Evolutionary conservation across 2,329 filamentous ascomycete genomes (phyloP), one percentile per base, ranked within the genome.

Genomic region (Botrytis pseudocinerea): DNA sequence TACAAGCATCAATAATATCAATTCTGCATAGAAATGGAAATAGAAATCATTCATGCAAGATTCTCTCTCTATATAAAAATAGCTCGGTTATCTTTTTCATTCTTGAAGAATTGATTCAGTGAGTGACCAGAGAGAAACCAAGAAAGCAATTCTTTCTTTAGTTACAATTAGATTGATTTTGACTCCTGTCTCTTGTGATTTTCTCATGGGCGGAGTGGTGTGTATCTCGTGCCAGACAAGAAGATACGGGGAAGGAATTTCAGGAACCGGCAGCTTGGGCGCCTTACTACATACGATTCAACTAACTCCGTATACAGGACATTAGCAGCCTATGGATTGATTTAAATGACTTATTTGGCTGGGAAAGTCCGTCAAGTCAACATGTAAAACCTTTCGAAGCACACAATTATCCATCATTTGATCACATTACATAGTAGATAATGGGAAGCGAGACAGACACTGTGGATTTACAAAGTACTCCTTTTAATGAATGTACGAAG

Each of bases 211-310:
- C 51, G 51, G 16, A 54, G 51, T 28, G 7, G n/a, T 57, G 16
- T 44, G 32, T 25, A 61, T 64, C n/a, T 64, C 40, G n/a, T 46
- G 61, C 40, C 61, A 64, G 40, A 46, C 28, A 32, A 54, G 32
- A 54, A n/a, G 44, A 48, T 40, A 71, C n/a, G 61, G 32, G 42
- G 48, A 44, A 25, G 44, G 48, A 20, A 59, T 71, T 71, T 48
- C 61, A 44, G 59, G 51, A 42, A 57, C 70, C 70, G 70, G 60
- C 60, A 66, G 60, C 48, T 63, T 62, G 57, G 68, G 64, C 64
- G 46, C 32, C 44, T 51, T 54, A 38, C 20, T 32, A 32, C 51
- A 32, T 18, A 22, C 18, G 40, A 22, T 42, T 2, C 40, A 63
- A 42, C 35, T 42, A 40, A 40, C 14, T 57, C 51, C 51, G 51